Percentiles rank a stretch among this genome's conserved stretches.
phyloP scores from a whole-genome alignment of 1,139 yeast species.

The Yamadazyma trypodendri region DNA sequence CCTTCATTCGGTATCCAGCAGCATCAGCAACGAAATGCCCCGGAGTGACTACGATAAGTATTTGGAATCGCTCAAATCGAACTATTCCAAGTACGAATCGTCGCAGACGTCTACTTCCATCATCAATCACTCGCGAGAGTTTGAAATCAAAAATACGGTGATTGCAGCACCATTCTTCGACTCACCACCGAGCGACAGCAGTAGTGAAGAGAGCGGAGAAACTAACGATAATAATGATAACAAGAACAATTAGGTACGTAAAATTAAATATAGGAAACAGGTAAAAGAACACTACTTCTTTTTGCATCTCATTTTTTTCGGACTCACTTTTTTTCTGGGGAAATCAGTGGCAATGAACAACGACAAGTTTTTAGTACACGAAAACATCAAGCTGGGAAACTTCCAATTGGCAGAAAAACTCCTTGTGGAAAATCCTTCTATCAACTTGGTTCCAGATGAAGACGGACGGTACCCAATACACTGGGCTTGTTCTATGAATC shows the following conservation, averaged over 20 bases:
- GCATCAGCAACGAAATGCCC: constrained; percentile 5
- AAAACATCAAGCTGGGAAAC: constrained; percentile 60
- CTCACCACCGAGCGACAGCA: constrained; percentile 41
- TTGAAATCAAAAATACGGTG: constrained; percentile 20
- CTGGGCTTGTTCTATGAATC: constrained; percentile 80
- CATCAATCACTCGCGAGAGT: constrained; percentile 9
- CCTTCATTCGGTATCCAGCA: constrained; percentile 19
- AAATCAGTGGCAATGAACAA: constrained; percentile 7
- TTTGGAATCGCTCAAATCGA: constrained; percentile 18
- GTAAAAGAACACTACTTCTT: neutral
- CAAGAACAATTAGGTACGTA: neutral
- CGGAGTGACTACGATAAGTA: constrained; percentile 20
- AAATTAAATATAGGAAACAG: too few relatives aligned
- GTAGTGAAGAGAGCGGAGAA: constrained; percentile 22
- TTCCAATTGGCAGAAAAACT: constrained; percentile 47
- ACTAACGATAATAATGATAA: constrained; percentile 3
- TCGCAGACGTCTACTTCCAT: constrained; percentile 14
- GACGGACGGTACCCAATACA: constrained; percentile 84
- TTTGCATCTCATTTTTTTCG: too few relatives aligned
- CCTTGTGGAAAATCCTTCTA: constrained; percentile 46
- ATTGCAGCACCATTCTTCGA: constrained; percentile 42
- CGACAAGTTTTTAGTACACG: constrained; percentile 42
- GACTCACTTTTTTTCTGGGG: constrained; percentile 2
- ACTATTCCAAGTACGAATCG: constrained; percentile 15
- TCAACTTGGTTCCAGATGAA: constrained; percentile 51